These are phyloP conservation scores for Exophiala phaeomuriformis DNA, from an alignment of 2,329 filamentous ascomycete species.

Conservation along the genomic window DNA sequence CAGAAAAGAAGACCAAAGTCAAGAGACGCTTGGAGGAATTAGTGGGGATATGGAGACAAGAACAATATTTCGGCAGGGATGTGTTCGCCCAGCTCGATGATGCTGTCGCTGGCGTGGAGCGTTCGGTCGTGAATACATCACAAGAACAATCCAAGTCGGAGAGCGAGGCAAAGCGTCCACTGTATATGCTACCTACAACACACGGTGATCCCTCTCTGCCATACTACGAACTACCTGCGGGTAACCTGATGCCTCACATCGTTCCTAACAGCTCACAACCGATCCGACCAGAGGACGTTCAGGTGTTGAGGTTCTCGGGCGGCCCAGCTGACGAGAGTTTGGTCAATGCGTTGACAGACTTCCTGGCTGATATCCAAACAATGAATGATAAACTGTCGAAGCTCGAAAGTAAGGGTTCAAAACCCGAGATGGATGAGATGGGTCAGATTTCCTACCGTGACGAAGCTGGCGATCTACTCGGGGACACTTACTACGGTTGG, in stretches of 20 bases:
- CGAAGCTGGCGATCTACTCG: conserved; percentile 57
- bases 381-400: conserved; percentile 46
- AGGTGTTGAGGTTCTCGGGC: conserved; percentile 61
- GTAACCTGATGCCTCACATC: conserved; percentile 71
- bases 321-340: conserved; percentile 63
- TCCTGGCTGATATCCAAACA: conserved; percentile 62
- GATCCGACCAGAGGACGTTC: conserved; percentile 64
- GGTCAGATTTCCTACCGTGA: conserved; percentile 62
- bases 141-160: neutral
- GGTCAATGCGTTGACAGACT: conserved; percentile 58
- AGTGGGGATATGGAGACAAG: conserved; percentile 63
- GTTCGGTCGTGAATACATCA: neutral
- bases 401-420: conserved; percentile 43
- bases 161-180: conserved; percentile 39
- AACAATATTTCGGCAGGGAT: conserved; percentile 52
- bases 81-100: conserved; percentile 54
- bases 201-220: conserved; percentile 68
- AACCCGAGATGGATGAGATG: conserved; percentile 64
- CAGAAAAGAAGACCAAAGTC: conserved; percentile 54
- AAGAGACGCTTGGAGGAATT: conserved; percentile 57
- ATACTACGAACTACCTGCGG: conserved; percentile 77
- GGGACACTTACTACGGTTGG: conserved; percentile 84
- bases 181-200: conserved; percentile 64
- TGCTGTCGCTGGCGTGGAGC: neutral
- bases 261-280: conserved; percentile 67